Evolutionary conservation across 2,329 filamentous ascomycete species (phyloP), one percentile per base, ranked within the genome.

Genomic region (Botrytis elliptica): DNA sequence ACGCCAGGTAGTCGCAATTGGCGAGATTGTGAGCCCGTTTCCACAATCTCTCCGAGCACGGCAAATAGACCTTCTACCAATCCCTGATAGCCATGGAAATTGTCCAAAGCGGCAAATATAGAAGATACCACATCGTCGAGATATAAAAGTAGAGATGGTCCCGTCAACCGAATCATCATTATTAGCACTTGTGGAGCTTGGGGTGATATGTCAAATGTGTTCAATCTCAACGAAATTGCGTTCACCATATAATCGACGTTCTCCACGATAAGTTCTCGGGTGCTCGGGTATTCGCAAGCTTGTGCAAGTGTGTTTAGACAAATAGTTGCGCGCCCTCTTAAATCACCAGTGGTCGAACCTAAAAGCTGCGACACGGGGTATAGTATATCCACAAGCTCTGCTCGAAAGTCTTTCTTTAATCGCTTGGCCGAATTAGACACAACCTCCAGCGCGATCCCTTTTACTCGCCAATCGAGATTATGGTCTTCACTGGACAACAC

Each of bases 181-280:
- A 92, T 88, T 67, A 99, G 83, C 2, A 98, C 96, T 77, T 95
- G 92, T 4, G 95, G 94, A 4, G 94, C 94, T 76, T 97, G 93
- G 1, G 95, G 95, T 0, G 94, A 95, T 70, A 98, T 91, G 76
- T 98, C 94, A 76, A 98, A 93, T 0, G 93, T 93, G 78, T 97
- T 98, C 12, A 99, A 87, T 75, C 94, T 93, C 75, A 98, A 83
- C 0, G 93, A 93, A 25, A 99, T 90, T 0, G 96, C 93, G 80
- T 98, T 98, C 75, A 98, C 91, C 83, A 99, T 92, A 81, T 99
- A 99, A 82, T 99, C 96, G 25, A 94, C 95, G 75, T 99, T 99
- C 70, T 92, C 90, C 42, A 98, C 88, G 57, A 99, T 91, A 76
- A 99, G 85, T 25, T 93, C 90, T 40, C 92, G 91, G 7, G 95